phyloP scores from a whole-genome alignment of 148 eudicot genomes.

The Polygonum maritimum region DNA sequence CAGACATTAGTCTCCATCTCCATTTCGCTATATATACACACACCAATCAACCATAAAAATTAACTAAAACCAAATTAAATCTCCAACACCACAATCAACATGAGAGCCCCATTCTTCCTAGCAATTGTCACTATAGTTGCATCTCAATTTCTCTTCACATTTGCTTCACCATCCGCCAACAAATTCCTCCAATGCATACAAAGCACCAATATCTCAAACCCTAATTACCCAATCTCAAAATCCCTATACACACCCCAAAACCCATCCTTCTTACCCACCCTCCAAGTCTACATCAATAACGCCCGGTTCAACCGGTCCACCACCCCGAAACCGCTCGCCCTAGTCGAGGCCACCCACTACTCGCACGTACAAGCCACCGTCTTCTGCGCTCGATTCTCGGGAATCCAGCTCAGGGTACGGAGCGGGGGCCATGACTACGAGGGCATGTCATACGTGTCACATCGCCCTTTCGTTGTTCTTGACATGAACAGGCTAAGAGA shows the following conservation, averaged over 20 bases:
- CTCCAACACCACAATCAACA: background rate
- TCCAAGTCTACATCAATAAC: slow-evolving; percentile 13
- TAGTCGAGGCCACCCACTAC: slow-evolving; percentile 22
- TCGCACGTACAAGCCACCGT: slow-evolving; percentile 28
- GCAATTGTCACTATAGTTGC: background rate
- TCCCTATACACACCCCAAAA: background rate
- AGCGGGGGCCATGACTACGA: slow-evolving; percentile 36
- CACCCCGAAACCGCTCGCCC: slow-evolving; percentile 30
- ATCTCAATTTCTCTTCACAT: background rate
- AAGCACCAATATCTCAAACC: background rate
- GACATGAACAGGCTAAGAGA: slow-evolving; percentile 28
- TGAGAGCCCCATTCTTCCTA: background rate
- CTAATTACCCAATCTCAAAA: background rate
- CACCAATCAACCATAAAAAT: background rate
- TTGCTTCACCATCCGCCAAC: background rate
- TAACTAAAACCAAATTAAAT: background rate
- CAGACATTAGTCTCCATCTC: background rate
- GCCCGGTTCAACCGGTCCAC: slow-evolving; percentile 24
- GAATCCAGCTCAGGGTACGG: slow-evolving; percentile 19
- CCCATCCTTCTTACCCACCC: background rate
- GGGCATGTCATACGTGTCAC: slow-evolving; percentile 25
- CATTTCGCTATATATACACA: background rate
- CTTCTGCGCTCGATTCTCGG: slow-evolving; percentile 17
- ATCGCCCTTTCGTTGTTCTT: slow-evolving; percentile 18
- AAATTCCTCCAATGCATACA: background rate